Percentiles rank a stretch among this genome's conserved stretches.
These are phyloP conservation scores for Zymoseptoria tritici DNA, from an alignment of 2,329 filamentous ascomycete genomes.

Conservation along the genomic window DNA sequence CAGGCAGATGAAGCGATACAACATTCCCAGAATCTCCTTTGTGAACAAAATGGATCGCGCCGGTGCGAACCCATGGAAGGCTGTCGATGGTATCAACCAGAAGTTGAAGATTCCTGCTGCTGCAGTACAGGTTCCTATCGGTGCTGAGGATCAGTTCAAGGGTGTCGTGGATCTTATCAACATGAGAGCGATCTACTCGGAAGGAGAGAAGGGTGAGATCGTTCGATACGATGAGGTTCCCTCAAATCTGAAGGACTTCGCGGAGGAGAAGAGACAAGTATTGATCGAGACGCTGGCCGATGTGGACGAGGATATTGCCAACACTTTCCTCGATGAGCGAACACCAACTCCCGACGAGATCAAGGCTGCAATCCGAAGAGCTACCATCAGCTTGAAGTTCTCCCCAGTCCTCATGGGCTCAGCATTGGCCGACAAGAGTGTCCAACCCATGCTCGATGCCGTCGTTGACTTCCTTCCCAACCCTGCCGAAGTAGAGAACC, in stretches of 20 bases:
- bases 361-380: slow-evolving; percentile 81
- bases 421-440: slow-evolving; percentile 84
- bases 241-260: slow-evolving; percentile 66
- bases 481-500: slow-evolving; percentile 79
- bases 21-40: slow-evolving; percentile 90
- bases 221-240: slow-evolving; percentile 77
- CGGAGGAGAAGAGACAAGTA: slow-evolving; percentile 71
- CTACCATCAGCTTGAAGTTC: slow-evolving; percentile 85
- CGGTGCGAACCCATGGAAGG: slow-evolving; percentile 97
- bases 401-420: slow-evolving; percentile 95
- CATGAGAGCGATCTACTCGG: slow-evolving; percentile 91
- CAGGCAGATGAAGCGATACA: slow-evolving; percentile 97
- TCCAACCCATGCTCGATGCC: slow-evolving; percentile 94
- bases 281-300: slow-evolving; percentile 94
- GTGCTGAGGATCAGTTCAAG: slow-evolving; percentile 80
- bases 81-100: slow-evolving; percentile 92
- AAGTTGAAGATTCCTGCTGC: slow-evolving; percentile 92
- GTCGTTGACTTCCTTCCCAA: slow-evolving; percentile 95
- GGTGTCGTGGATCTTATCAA: slow-evolving; percentile 88
- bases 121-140: slow-evolving; percentile 90
- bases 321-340: slow-evolving; percentile 83
- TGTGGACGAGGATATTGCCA: slow-evolving; percentile 95
- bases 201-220: slow-evolving; percentile 69
- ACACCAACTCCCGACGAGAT: slow-evolving; percentile 75
- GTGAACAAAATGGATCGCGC: slow-evolving; percentile 99